Percentiles rank a stretch among this genome's conserved stretches.
Evolutionary conservation across 1,284 basidiomycete species (phyloP).

Genomic region (Neotropicomus parvogracilis): DNA sequence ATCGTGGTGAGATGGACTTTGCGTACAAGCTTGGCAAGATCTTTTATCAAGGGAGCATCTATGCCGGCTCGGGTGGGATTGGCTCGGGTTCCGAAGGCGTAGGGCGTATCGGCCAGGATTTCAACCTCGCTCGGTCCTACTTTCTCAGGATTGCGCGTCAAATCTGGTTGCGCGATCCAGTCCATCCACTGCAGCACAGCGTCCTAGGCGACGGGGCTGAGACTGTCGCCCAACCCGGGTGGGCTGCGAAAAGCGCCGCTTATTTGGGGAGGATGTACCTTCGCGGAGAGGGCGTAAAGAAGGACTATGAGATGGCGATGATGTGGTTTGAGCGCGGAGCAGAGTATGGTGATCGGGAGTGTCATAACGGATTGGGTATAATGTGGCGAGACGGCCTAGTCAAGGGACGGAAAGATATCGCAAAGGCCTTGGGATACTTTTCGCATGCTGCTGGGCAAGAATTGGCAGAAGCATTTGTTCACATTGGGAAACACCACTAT

Average conservation of each 20-base stretch:
- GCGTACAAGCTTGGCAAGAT: slow-evolving; percentile 87
- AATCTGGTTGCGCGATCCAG: slow-evolving; percentile 78
- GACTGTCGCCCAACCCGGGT: slow-evolving; percentile 55
- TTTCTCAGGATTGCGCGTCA: slow-evolving; percentile 78
- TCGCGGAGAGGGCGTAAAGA: slow-evolving; percentile 87
- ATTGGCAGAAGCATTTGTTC: slow-evolving; percentile 86
- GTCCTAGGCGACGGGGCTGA: slow-evolving; percentile 45
- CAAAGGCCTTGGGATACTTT: slow-evolving; percentile 70
- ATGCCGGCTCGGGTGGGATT: slow-evolving; percentile 68
- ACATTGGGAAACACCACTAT: slow-evolving; percentile 83
- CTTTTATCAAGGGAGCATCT: slow-evolving; percentile 92
- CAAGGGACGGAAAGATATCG: slow-evolving; percentile 62
- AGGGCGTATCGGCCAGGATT: slow-evolving; percentile 75
- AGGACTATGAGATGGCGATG: slow-evolving; percentile 74
- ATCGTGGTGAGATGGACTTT: slow-evolving; percentile 81
- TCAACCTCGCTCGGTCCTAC: slow-evolving; percentile 71
- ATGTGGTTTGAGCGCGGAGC: slow-evolving; percentile 90
- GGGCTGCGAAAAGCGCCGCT: slow-evolving; percentile 75
- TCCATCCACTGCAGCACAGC: slow-evolving; percentile 47
- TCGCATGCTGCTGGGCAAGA: slow-evolving; percentile 79
- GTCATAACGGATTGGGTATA: slow-evolving; percentile 86
- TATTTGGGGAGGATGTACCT: slow-evolving; percentile 93
- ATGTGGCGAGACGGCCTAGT: slow-evolving; percentile 87
- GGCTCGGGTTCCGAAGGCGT: slow-evolving; percentile 85
- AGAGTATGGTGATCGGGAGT: slow-evolving; percentile 80